These are phyloP conservation scores for Microbotryum violaceum DNA, from an alignment of 1,284 basidiomycete species.

Conservation along the genomic window DNA sequence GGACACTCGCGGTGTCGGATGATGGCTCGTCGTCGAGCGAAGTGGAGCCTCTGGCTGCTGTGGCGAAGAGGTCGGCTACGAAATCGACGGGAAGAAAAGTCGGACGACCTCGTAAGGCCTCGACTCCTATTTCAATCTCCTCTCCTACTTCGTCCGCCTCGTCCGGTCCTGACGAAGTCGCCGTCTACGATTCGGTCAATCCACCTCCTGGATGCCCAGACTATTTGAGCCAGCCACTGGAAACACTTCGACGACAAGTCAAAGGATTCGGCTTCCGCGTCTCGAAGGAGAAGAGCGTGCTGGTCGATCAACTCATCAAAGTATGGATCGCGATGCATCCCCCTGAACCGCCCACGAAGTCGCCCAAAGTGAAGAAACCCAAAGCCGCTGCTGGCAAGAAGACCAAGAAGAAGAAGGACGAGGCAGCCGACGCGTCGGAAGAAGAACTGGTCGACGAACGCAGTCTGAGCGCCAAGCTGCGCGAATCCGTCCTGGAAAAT, in stretches of 20 bases:
- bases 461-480: constrained; percentile 19
- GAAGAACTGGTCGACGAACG: constrained; percentile 1
- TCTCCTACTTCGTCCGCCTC: constrained; percentile 1
- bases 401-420: constrained; percentile 12
- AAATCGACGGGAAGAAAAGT: not conserved
- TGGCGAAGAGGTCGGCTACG: not conserved
- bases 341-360: not conserved
- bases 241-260: constrained; percentile 21
- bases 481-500: constrained; percentile 38
- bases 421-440: not conserved
- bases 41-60: constrained; percentile 3
- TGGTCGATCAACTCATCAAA: constrained; percentile 16
- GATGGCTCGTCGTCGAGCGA: constrained; percentile 9
- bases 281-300: constrained; percentile 20
- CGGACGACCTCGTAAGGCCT: not conserved
- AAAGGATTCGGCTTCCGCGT: constrained; percentile 21
- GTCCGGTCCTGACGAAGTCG: not conserved
- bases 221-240: constrained; percentile 5
- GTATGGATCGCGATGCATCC: constrained; percentile 25
- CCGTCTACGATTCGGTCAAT: not conserved
- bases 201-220: constrained; percentile 12
- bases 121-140: not conserved
- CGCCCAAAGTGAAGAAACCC: not conserved
- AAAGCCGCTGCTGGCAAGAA: not conserved
- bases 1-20: not conserved